Evolutionary conservation across 2,329 filamentous ascomycete species (phyloP).

Genomic region (Alternaria hordeiaustralica): DNA sequence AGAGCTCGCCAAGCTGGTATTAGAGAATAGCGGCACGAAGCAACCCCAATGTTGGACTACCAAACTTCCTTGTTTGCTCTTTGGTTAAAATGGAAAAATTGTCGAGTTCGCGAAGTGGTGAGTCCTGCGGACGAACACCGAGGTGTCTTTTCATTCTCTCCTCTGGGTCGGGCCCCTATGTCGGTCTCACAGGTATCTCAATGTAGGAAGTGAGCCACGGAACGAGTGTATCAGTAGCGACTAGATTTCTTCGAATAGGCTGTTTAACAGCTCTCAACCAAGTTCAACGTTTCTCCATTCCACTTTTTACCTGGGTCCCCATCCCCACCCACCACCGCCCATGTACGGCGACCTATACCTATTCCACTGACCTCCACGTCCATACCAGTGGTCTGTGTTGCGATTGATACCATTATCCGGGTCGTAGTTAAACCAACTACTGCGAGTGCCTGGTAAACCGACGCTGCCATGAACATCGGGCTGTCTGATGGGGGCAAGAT

Average conservation of each 20-base stretch:
- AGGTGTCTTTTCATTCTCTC: background rate
- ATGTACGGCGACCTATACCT: background rate
- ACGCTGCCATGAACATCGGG: too few relatives aligned
- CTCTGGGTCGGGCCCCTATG: background rate
- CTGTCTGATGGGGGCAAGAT: too few relatives aligned
- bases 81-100: background rate
- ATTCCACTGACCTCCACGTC: background rate
- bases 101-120: background rate
- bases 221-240: background rate
- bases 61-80: background rate
- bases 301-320: background rate
- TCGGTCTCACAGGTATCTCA: background rate
- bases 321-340: background rate
- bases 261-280: background rate
- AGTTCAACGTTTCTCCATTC: background rate
- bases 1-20: background rate
- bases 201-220: background rate
- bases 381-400: background rate
- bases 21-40: background rate
- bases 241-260: background rate
- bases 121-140: background rate
- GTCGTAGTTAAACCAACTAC: too few relatives aligned
- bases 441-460: too few relatives aligned
- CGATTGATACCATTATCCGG: too few relatives aligned
- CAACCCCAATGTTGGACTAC: background rate